Percentiles rank a stretch among this genome's conserved stretches.
Evolutionary conservation across 768 basidiomycete species (phyloP).

Genomic region (Boletus patriciae): DNA sequence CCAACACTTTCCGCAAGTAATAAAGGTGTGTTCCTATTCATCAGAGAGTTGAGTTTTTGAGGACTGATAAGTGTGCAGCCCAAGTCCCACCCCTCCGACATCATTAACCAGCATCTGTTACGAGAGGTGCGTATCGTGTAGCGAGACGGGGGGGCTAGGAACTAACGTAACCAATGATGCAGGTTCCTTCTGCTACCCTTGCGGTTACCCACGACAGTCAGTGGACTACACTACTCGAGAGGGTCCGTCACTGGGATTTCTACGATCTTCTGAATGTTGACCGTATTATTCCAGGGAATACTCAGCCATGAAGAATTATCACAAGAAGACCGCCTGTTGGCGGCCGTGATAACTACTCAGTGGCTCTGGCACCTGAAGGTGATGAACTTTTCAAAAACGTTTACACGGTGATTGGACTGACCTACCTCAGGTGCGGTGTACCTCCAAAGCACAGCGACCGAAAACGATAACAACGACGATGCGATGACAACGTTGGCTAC

Average conservation of each 20-base stretch:
- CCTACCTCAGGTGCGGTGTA: neutral
- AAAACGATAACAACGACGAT: too few relatives aligned
- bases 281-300: neutral
- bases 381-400: too few relatives aligned
- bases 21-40: neutral
- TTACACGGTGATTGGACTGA: neutral
- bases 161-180: neutral
- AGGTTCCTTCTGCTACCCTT: slow-evolving; percentile 10
- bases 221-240: slow-evolving; percentile 9
- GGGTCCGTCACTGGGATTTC: slow-evolving; percentile 4
- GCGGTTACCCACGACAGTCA: slow-evolving; percentile 9
- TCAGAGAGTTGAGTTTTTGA: neutral
- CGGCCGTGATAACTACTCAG: neutral
- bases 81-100: slow-evolving; percentile 12
- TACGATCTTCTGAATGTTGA: neutral
- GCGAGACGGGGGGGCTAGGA: neutral
- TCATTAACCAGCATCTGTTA: slow-evolving; percentile 9
- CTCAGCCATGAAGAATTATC: neutral
- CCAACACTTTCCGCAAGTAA: slow-evolving; percentile 2
- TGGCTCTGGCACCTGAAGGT: neutral
- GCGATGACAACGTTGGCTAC: neutral
- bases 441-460: neutral
- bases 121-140: neutral
- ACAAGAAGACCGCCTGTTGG: neutral
- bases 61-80: neutral